Evolutionary conservation across 2,329 filamentous ascomycete genomes (phyloP).

Genomic region (Thelonectria rubi): DNA sequence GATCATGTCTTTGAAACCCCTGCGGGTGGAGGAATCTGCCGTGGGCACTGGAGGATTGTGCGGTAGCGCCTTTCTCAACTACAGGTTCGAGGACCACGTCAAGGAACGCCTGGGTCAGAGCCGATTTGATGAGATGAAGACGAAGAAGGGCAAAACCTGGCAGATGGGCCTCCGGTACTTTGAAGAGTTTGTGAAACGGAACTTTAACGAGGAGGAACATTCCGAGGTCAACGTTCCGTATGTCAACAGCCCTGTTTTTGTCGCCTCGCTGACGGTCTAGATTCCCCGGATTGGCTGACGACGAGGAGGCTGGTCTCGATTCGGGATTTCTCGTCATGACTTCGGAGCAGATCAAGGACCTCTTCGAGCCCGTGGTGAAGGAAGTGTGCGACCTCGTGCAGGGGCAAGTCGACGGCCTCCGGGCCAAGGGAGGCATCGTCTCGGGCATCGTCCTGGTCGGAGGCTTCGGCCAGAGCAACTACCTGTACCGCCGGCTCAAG

Average conservation of each 20-base stretch:
- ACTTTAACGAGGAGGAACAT: slow-evolving; percentile 82
- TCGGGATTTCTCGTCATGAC: slow-evolving; percentile 80
- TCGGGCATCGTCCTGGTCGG: slow-evolving; percentile 83
- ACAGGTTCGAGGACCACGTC: slow-evolving; percentile 82
- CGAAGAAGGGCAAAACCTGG: slow-evolving; percentile 82
- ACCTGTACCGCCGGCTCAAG: slow-evolving; percentile 77
- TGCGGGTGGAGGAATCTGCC: slow-evolving; percentile 80
- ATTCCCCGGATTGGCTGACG: slow-evolving; percentile 79
- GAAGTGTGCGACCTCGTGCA: slow-evolving; percentile 74
- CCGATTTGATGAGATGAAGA: slow-evolving; percentile 77
- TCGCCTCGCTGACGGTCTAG: slow-evolving; percentile 42
- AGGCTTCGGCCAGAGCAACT: slow-evolving; percentile 82
- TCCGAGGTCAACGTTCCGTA: slow-evolving; percentile 80
- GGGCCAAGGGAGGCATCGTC: slow-evolving; percentile 68
- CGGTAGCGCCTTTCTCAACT: slow-evolving; percentile 82
- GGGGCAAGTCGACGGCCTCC: slow-evolving; percentile 71
- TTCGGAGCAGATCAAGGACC: slow-evolving; percentile 73
- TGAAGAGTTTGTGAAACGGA: slow-evolving; percentile 85
- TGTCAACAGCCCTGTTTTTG: slow-evolving; percentile 38
- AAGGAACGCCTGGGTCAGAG: slow-evolving; percentile 71
- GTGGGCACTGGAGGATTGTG: slow-evolving; percentile 82
- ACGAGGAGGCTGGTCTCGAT: slow-evolving; percentile 78
- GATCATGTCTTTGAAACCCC: slow-evolving; percentile 75
- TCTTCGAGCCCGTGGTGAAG: slow-evolving; percentile 79
- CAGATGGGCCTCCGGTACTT: slow-evolving; percentile 82